A percentile compares a stretch with the other conserved stretches of the same genome.
These are phyloP conservation scores for Athelia psychrophila DNA, from an alignment of 1,284 basidiomycete species.

Conservation along the genomic window DNA sequence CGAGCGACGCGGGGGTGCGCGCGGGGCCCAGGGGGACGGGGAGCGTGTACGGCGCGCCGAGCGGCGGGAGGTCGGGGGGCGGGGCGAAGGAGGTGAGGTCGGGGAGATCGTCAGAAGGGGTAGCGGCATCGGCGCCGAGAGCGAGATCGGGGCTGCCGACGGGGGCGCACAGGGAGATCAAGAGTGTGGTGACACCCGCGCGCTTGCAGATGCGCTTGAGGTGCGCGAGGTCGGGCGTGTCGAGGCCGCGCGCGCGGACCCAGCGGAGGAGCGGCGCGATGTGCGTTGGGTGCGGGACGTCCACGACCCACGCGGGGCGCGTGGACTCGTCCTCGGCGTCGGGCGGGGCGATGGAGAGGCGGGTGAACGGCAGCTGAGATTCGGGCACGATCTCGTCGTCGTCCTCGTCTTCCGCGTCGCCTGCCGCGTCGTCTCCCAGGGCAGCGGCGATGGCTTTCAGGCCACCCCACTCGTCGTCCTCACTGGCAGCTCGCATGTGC, in stretches of 20 bases:
- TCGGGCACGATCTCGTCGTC: slow-evolving; percentile 47
- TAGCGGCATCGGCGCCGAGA: too few species aligned
- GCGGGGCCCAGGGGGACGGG: slow-evolving; percentile 74
- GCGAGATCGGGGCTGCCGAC: slow-evolving; percentile 12
- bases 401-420: slow-evolving; percentile 30
- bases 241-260: slow-evolving; percentile 48
- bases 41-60: slow-evolving; percentile 50
- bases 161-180: slow-evolving; percentile 47
- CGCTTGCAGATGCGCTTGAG: slow-evolving; percentile 77
- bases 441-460: slow-evolving; percentile 30
- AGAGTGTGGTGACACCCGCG: slow-evolving; percentile 43
- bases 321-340: slow-evolving; percentile 57
- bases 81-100: slow-evolving; percentile 4
- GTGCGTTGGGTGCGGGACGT: slow-evolving; percentile 67
- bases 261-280: slow-evolving; percentile 69
- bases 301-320: slow-evolving; percentile 79
- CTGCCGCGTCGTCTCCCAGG: slow-evolving; percentile 26
- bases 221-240: slow-evolving; percentile 63
- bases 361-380: slow-evolving; percentile 59
- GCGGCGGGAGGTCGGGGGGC: slow-evolving; percentile 37
- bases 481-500: slow-evolving; percentile 8
- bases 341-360: slow-evolving; percentile 51
- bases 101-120: neutral
- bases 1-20: slow-evolving; percentile 64
- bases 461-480: slow-evolving; percentile 46